These are phyloP conservation scores for Penicillium egyptiacum DNA, from an alignment of 495 filamentous ascomycete species.

Conservation along the genomic window DNA sequence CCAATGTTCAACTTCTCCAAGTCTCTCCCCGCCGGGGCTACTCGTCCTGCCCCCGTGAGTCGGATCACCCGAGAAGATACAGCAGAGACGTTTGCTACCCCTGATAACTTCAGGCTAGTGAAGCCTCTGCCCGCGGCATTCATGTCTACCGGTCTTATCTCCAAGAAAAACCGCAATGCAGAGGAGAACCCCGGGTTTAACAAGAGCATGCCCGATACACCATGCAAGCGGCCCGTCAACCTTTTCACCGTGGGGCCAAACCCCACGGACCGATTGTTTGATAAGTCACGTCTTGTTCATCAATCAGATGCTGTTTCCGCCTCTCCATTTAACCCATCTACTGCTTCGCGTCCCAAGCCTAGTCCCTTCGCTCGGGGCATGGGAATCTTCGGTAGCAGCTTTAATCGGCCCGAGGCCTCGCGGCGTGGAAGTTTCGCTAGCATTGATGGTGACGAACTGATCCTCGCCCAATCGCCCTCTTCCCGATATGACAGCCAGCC, in stretches of 20 bases:
- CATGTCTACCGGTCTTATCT: slow-evolving; percentile 90
- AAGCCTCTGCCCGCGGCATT: slow-evolving; percentile 86
- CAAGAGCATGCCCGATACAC: slow-evolving; percentile 80
- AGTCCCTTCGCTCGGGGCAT: slow-evolving; percentile 66
- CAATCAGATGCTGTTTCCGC: slow-evolving; percentile 65
- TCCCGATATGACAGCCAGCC: slow-evolving; percentile 58
- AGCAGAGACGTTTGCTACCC: slow-evolving; percentile 69
- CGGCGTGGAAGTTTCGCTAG: slow-evolving; percentile 75
- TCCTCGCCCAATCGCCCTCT: slow-evolving; percentile 54
- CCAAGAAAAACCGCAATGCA: slow-evolving; percentile 70
- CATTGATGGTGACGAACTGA: slow-evolving; percentile 69
- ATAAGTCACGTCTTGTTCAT: slow-evolving; percentile 52
- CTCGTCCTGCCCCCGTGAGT: slow-evolving; percentile 45
- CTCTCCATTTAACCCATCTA: slow-evolving; percentile 60
- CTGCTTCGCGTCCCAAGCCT: slow-evolving; percentile 41
- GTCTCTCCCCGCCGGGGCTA: slow-evolving; percentile 71
- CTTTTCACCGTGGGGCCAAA: slow-evolving; percentile 63
- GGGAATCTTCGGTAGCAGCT: slow-evolving; percentile 65
- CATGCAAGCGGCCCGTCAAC: slow-evolving; percentile 79
- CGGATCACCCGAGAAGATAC: slow-evolving; percentile 46
- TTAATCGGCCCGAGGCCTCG: slow-evolving; percentile 50
- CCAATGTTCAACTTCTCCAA: slow-evolving; percentile 71
- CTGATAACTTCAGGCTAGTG: slow-evolving; percentile 76
- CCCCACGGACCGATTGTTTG: slow-evolving; percentile 54
- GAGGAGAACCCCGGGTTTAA: slow-evolving; percentile 44